Conservation (phyloP, 2,329 filamentous ascomycete genomes). For the Xylariales sp. region DNA sequence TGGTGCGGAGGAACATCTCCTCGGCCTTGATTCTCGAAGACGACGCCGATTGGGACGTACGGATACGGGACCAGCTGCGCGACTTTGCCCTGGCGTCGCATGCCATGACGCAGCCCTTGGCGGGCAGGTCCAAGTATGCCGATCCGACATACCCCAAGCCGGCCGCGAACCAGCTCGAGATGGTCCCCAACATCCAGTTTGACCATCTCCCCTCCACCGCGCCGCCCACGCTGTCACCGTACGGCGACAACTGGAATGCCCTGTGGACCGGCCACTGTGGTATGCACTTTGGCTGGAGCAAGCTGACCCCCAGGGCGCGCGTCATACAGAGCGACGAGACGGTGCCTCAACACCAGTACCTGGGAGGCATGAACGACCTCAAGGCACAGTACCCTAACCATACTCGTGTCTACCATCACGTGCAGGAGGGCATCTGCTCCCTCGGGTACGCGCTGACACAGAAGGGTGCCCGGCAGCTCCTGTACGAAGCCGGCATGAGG, state of each 20-base stretch:
- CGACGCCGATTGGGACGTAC: slow-evolving; percentile 44
- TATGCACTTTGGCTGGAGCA: slow-evolving; percentile 24
- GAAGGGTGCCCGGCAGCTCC: slow-evolving; percentile 35
- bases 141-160: slow-evolving; percentile 23
- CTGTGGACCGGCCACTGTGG: slow-evolving; percentile 48
- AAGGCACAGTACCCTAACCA: slow-evolving; percentile 33
- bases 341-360: slow-evolving; percentile 28
- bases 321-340: slow-evolving; percentile 32
- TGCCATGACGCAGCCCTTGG: slow-evolving; percentile 17
- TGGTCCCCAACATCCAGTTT: slow-evolving; percentile 14
- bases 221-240: slow-evolving; percentile 29
- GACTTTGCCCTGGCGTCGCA: slow-evolving; percentile 20
- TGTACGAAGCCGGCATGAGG: slow-evolving; percentile 39
- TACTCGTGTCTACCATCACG: slow-evolving; percentile 39
- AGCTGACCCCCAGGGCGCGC: slow-evolving; percentile 21
- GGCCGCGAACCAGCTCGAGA: background rate
- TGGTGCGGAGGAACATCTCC: slow-evolving; percentile 38
- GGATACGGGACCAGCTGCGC: slow-evolving; percentile 35
- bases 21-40: slow-evolving; percentile 42
- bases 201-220: slow-evolving; percentile 14
- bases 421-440: slow-evolving; percentile 34
- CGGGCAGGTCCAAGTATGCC: slow-evolving; percentile 13
- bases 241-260: slow-evolving; percentile 44
- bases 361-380: slow-evolving; percentile 30
- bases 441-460: slow-evolving; percentile 42